These are phyloP conservation scores for Fraxinus angustifolia DNA, from an alignment of 305 asterid species.

Conservation along the genomic window DNA sequence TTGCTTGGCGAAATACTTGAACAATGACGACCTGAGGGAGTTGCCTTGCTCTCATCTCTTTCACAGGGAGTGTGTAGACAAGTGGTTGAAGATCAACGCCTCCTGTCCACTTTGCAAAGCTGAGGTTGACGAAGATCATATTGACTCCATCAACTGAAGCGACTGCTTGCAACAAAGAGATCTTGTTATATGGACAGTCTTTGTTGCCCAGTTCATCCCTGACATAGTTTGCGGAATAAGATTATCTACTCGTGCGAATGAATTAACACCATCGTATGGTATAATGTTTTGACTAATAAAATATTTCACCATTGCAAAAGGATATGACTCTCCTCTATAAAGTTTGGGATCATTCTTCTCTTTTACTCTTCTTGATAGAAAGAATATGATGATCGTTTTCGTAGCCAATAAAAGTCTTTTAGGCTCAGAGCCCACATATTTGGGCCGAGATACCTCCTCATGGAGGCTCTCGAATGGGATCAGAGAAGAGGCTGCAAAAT, in stretches of 20 bases:
- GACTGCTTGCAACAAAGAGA: conserved; percentile 40
- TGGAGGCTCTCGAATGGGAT: not conserved
- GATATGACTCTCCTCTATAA: not conserved
- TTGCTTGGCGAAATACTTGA: conserved; percentile 78
- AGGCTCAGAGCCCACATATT: not conserved
- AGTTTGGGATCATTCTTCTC: not conserved
- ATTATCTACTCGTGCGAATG: not conserved
- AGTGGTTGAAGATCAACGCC: conserved; percentile 90
- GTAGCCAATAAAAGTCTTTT: too few relatives aligned
- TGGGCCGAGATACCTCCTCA: not conserved
- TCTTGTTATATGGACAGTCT: not conserved
- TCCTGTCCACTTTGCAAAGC: conserved; percentile 95
- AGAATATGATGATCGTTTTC: too few relatives aligned
- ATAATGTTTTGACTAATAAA: not conserved
- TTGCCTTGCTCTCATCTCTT: conserved; percentile 84
- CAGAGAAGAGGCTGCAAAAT: not conserved
- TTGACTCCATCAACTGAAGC: conserved; percentile 55
- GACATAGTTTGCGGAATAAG: not conserved
- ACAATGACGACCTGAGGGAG: conserved; percentile 89
- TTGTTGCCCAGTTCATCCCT: not conserved
- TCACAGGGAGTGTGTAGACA: conserved; percentile 92
- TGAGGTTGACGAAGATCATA: conserved; percentile 71
- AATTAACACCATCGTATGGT: not conserved
- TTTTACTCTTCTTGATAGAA: not conserved
- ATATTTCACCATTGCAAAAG: not conserved